Base-by-base conservation (phyloP, 2,329 filamentous ascomycete genomes). In the Trichoderma afroharzianum region DNA sequence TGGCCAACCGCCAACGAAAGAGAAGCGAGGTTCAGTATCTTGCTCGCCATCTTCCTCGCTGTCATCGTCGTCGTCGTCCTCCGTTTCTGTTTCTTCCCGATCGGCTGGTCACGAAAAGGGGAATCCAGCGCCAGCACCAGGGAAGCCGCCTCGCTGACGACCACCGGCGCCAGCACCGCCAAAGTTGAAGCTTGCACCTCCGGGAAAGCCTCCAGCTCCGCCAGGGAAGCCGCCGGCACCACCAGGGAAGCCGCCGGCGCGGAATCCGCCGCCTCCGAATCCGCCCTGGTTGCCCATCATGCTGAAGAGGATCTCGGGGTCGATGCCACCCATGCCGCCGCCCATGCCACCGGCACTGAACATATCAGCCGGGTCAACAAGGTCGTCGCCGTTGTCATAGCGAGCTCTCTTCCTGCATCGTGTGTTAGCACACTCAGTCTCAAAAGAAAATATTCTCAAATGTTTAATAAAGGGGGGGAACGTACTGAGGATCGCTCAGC, bases 351-450 rank as follows among this genome's bases (percentile, higher is more conserved):
- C 88, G 62, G 90, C 89, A 68, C 90, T 87, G 76, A 95, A 96
- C 89, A 95, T 95, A 78, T 98, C 95, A 66, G 90, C 88, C 4
- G 93, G 93, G 79, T 98, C 95, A 71, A 96, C 87, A 33, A 98
- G 88, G 80, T 99, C 95, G 72, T 96, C 93, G 47, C 96, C 96
- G 75, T 92, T 96, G 80, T 99, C 95, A 79, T 97, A 99, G 68
- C 92, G 87, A 75, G 93, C 92, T 76, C 93, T 91, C 85, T 97
- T 98, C 82, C 92, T 94, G 73, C 62, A 58, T 53, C 55, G 21
- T 6, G 24, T 53, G 76, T 88, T 79, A 87, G 82, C 67, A 57
- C 50, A 67, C 39, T 67, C 24, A 32, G 32, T 53, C 24, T 28
- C 28, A 18, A 14, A 43, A 30, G 7, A n/a, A 24, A 53, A 24